Percentiles rank a stretch among this genome's conserved stretches.
Conservation (phyloP, 352 stramenopile genomes). For the Phytophthora crassamura region DNA sequence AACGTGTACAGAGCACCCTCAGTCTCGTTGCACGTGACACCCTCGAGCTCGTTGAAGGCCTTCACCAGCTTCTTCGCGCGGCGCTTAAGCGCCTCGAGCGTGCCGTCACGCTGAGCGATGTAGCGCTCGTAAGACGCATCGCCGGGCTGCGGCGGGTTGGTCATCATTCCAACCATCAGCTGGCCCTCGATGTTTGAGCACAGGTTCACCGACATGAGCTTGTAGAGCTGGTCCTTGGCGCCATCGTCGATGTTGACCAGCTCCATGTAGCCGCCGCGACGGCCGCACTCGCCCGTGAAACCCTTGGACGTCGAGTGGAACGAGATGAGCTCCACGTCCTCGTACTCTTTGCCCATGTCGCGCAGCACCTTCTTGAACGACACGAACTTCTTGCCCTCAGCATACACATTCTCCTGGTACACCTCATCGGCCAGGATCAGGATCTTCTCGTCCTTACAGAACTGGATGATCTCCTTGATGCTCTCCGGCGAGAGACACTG, state of each 20-base stretch:
- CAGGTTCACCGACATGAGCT: conserved; percentile 97
- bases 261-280: conserved; percentile 97
- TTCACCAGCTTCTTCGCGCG: conserved; percentile 93
- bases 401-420: conserved; percentile 99
- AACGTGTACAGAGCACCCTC: conserved; percentile 99
- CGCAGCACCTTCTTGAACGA: conserved; percentile 96
- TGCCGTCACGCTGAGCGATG: conserved; percentile 90
- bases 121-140: conserved; percentile 92
- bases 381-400: conserved; percentile 91
- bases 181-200: conserved; percentile 98
- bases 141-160: conserved; percentile 93
- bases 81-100: conserved; percentile 95
- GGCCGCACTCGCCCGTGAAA: conserved; percentile 98
- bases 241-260: conserved; percentile 94
- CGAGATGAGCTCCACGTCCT: conserved; percentile 96
- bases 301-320: conserved; percentile 99
- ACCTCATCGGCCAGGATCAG: conserved; percentile 99
- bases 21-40: conserved; percentile 96
- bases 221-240: conserved; percentile 98
- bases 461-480: conserved; percentile 96
- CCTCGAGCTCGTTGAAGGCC: conserved; percentile 96
- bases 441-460: conserved; percentile 95
- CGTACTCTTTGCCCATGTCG: conserved; percentile 83
- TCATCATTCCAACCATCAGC: conserved; percentile 98
- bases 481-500: conserved; percentile 89